Conservation (phyloP, 75 land plant genomes). For the Sequoia sempervirens region DNA sequence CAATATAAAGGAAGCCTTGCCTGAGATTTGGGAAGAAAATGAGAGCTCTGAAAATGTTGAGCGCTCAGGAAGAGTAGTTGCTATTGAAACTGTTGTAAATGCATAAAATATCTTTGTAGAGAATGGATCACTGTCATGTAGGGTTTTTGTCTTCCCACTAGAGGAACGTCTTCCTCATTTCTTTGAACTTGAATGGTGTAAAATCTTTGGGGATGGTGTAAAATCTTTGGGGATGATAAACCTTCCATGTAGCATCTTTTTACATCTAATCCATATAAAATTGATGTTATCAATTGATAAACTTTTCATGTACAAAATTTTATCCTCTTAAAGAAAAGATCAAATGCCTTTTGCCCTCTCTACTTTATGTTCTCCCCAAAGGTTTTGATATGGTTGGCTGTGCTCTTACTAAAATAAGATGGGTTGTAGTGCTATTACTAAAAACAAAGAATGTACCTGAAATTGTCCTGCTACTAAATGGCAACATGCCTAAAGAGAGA, state of each 20-base stretch:
- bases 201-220: too few species aligned
- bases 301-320: not conserved
- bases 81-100: slow-evolving; percentile 53
- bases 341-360: not conserved
- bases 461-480: too few species aligned
- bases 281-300: not conserved
- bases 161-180: not conserved
- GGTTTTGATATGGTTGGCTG: too few species aligned
- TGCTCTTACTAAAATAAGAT: too few species aligned
- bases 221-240: not conserved
- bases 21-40: slow-evolving; percentile 62
- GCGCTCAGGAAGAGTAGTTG: slow-evolving; percentile 18
- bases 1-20: slow-evolving; percentile 63
- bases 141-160: too few species aligned
- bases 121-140: too few species aligned
- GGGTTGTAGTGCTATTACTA: too few species aligned
- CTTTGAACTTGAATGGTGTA: not conserved
- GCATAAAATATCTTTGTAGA: slow-evolving; percentile 12
- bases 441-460: too few species aligned
- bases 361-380: not conserved
- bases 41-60: slow-evolving; percentile 17
- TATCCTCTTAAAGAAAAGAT: not conserved
- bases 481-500: too few species aligned
- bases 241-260: not conserved
- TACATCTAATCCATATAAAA: not conserved